Evolutionary conservation across 179 eudicot species (phyloP).

Genomic region (Camellia oleifera): DNA sequence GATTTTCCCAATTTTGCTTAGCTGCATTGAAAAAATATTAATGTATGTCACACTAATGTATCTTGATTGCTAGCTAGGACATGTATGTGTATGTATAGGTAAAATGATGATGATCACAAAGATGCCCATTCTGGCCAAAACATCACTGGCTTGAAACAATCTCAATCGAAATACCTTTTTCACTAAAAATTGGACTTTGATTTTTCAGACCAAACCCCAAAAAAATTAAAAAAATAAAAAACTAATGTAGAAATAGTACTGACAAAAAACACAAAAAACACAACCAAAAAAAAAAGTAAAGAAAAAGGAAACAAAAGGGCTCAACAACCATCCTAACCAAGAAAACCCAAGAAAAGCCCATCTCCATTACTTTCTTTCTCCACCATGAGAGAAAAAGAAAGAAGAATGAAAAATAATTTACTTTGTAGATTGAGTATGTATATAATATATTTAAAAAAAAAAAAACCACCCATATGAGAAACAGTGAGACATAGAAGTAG

Average conservation of each 20-base stretch:
- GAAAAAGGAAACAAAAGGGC: neutral
- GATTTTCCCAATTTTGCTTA: slow-evolving; percentile 24
- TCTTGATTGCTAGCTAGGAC: neutral
- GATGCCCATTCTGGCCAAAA: neutral
- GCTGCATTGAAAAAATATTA: slow-evolving; percentile 21
- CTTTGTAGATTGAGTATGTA: neutral
- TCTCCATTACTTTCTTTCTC: neutral
- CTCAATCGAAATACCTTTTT: too few relatives aligned
- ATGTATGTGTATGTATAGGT: neutral
- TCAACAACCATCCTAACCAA: neutral
- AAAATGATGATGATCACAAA: neutral
- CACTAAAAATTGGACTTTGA: too few relatives aligned
- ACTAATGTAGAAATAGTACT: too few relatives aligned
- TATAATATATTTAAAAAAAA: neutral
- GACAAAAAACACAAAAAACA: too few relatives aligned
- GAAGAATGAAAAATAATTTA: neutral
- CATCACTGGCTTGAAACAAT: neutral
- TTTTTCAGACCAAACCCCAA: too few relatives aligned
- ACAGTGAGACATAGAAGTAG: neutral
- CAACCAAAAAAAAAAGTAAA: neutral
- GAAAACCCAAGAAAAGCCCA: neutral
- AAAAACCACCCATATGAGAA: neutral
- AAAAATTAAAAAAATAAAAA: too few relatives aligned
- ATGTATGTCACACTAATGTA: neutral
- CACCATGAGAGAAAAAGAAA: neutral